phyloP scores from a whole-genome alignment of 768 basidiomycete species.

The Mycena epipterygia region DNA sequence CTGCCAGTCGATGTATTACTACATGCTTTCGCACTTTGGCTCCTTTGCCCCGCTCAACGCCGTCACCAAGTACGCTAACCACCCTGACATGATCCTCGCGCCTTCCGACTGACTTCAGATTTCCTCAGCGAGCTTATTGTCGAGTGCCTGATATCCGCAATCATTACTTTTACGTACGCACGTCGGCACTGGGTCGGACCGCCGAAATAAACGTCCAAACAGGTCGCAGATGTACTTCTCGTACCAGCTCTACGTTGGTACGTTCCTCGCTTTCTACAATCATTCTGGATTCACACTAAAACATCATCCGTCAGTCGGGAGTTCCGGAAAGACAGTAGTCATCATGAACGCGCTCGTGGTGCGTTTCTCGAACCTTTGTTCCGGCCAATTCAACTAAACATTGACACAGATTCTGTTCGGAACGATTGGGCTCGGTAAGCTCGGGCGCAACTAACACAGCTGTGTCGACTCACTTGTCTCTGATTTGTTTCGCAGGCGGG shows the following conservation, averaged over 20 bases:
- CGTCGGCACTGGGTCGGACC: not conserved
- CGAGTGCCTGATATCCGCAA: constrained; percentile 43
- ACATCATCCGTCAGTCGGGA: constrained; percentile 23
- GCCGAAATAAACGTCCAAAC: too few species aligned
- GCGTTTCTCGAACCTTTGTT: not conserved
- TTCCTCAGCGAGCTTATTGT: constrained; percentile 51
- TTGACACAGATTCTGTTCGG: constrained; percentile 31
- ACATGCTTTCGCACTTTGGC: constrained; percentile 60
- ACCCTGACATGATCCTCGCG: constrained; percentile 13
- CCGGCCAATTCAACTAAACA: not conserved
- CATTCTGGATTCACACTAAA: constrained; percentile 31
- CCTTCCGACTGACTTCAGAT: not conserved
- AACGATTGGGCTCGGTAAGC: not conserved
- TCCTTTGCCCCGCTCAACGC: constrained; percentile 51
- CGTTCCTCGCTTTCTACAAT: not conserved
- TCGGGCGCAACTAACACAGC: not conserved
- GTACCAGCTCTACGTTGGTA: constrained; percentile 55
- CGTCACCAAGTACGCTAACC: constrained; percentile 51
- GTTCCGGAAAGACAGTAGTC: not conserved
- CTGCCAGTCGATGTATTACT: constrained; percentile 61
- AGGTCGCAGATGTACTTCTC: constrained; percentile 63
- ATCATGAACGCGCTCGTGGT: not conserved
- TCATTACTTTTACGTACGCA: constrained; percentile 58
- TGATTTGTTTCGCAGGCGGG: not conserved
- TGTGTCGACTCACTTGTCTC: too few species aligned